Evolutionary conservation across 192 early-diverging fungal species (phyloP).

Genomic region (Paraglomus occultum): DNA sequence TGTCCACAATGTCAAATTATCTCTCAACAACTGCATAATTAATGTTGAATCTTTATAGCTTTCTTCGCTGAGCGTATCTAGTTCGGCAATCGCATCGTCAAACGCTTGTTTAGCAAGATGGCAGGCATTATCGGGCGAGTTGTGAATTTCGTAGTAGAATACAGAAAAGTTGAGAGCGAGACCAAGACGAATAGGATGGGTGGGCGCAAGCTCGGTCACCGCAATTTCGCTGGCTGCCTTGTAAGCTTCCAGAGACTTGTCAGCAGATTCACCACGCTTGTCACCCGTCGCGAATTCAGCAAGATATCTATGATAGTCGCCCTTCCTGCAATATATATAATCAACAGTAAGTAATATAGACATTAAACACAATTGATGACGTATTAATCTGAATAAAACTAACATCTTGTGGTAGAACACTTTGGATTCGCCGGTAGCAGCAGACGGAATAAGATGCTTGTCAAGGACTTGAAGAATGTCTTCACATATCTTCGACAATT

Average conservation of each 20-base stretch:
- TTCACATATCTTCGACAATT: conserved; percentile 93
- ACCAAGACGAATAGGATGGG: conserved; percentile 98
- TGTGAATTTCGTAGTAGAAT: conserved; percentile 99
- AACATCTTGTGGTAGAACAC: conserved; percentile 99
- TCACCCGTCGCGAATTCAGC: conserved; percentile 95
- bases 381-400: conserved; percentile 29
- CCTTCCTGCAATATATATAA: conserved; percentile 68
- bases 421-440: conserved; percentile 95
- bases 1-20: conserved; percentile 99
- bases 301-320: conserved; percentile 99
- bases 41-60: conserved; percentile 99
- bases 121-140: conserved; percentile 97
- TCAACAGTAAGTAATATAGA: conserved; percentile 8
- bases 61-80: conserved; percentile 98
- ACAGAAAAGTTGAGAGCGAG: conserved; percentile 98
- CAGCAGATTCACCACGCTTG: conserved; percentile 78
- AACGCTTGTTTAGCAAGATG: conserved; percentile 91
- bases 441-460: conserved; percentile 87
- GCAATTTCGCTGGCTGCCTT: conserved; percentile 95
- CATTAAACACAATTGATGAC: background rate
- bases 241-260: conserved; percentile 89
- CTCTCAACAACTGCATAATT: conserved; percentile 99
- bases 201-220: conserved; percentile 89
- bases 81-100: conserved; percentile 98
- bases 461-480: conserved; percentile 92